Base-by-base conservation (phyloP, 2,329 filamentous ascomycete species). In the Fusarium robinianum region DNA sequence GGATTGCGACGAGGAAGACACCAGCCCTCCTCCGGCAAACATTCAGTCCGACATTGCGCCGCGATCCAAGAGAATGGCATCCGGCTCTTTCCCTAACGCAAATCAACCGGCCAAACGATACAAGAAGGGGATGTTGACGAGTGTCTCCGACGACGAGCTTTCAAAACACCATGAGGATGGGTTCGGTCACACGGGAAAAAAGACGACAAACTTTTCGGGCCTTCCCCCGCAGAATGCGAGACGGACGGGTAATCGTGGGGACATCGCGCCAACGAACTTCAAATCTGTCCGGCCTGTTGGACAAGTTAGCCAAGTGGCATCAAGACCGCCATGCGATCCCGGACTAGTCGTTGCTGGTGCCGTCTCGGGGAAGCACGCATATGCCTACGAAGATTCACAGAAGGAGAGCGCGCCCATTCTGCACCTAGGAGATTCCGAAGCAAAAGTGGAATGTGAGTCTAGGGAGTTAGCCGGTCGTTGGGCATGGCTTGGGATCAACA, bases 141-240 rank as follows among this genome's bases (percentile, higher is more conserved):
- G 2, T 14, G 44, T 33, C 1, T 65, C 60, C 2, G 65, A 65
- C 18, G 67, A 69, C 35, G 65, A 69, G 46, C 53, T 69, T 9
- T 51, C 39, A 18, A 39, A 16, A 3, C 19, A 42, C 5, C 29
- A 24, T 11, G 31, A 26, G 16, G 39, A 35, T 24, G 30, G 17
- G 18, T 33, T 25, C n/a, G 27, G 29, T 21, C 24, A 26, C n/a
- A 8, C 36, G 31, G 14, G 11, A 9, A 55, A 55, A 19, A 53
- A 37, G 15, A 3, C 8, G 12, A 52, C 40, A 29, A 55, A 53
- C 24, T 57, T 54, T 17, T 44, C 53, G 12, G 36, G 33, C 4
- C 19, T 57, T 7, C 14, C 38, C 8, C 41, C 42, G 8, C 42
- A 43, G n/a, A 22, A 45, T 33, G 19, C 36, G 3, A 23, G 21